Evolutionary conservation across 345 rosid genomes (phyloP), one percentile per base, ranked within the genome.

Genomic region (Populus davidiana): DNA sequence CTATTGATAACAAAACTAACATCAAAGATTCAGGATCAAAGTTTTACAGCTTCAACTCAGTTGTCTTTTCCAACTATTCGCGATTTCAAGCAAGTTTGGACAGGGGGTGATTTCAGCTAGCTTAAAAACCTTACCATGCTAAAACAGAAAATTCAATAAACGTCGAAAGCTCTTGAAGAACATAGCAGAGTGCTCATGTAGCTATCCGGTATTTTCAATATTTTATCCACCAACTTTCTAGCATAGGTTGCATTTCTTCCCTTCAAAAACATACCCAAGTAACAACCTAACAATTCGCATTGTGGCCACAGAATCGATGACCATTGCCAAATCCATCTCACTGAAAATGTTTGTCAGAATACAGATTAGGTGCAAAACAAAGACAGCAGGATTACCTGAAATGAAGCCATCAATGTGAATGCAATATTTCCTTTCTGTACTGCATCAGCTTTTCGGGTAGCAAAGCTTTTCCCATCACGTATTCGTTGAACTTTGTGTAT

Each of bases 401-500:
- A 96, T 70, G 99, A 96, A 72, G 97, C 97, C 33, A 92, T 29
- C 87, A 96, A 81, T 23, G 89, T 91, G 89, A 96, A 96, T 75
- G 92, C 74, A 54, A 90, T 70, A n/a, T 84, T 89, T 80, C 99
- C 98, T 77, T 90, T 92, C 70, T 94, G 99, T 80, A 94, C 75
- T 56, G 99, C 99, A 83, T 94, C 93, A 78, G 94, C 99, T 83
- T 87, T 86, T 76, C 99, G 86, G 71, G 97, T 91, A 56, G 98
- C 97, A 85, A 96, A 96, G 85, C 83, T 92, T 82, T 87, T 92
- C 62, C 98, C 99, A 81, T 96, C 97, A 43, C 97, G 97, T 82
- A 96, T 74, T 20, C 97, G 95, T 66, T 88, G 86, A 81, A 91
- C 98, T 81, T 86, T 79, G 75, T 94, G 92, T 52, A 91, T 81